Base-by-base conservation (phyloP, 257 asterid genomes). In the Craterostigma plantagineum region DNA sequence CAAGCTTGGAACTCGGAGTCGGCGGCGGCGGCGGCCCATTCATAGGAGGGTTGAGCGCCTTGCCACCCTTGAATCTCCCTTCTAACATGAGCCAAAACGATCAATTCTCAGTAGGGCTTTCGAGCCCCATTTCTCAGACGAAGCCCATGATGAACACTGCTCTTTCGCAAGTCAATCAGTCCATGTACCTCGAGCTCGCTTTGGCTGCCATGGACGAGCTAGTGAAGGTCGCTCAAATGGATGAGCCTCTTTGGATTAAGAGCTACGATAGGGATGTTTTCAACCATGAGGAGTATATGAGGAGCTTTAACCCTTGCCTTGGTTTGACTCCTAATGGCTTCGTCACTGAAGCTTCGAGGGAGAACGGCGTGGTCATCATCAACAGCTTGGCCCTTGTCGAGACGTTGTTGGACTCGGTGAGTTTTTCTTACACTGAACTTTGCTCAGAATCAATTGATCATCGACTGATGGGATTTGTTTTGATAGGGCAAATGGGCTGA, bases 121-220 rank as follows among this genome's bases (percentile, higher is more conserved):
- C 51, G 14, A 13, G 57, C 46, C 62, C 67, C 38, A 12, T 71
- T 35, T 54, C 67, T 0, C 43, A 58, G 14, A 46, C 55, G 0
- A 74, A 71, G 46, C 14, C 53, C 2, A 27, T 46, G 0, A 45
- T 59, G 18, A 65, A n/a, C n/a, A n/a, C n/a, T n/a, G n/a, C n/a
- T n/a, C n/a, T n/a, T n/a, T n/a, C n/a, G n/a, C n/a, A n/a, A n/a
- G n/a, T n/a, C n/a, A n/a, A n/a, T n/a, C n/a, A 85, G 49, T 74
- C 95, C 7, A 70, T 79, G 78, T 90, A 72, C 47, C 53, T 79
- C 60, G 95, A 90, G 66, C 80, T 83, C 1, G 99, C 99, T 1
- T 56, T 90, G 62, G 65, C 91, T 7, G 81, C 99, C 9, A 83
- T 83, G 95, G 79, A 82, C 33, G 94, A 79, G 18, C 37, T 90